These are phyloP conservation scores for Aspergillus piperis DNA, from an alignment of 2,329 filamentous ascomycete genomes.

Conservation along the genomic window DNA sequence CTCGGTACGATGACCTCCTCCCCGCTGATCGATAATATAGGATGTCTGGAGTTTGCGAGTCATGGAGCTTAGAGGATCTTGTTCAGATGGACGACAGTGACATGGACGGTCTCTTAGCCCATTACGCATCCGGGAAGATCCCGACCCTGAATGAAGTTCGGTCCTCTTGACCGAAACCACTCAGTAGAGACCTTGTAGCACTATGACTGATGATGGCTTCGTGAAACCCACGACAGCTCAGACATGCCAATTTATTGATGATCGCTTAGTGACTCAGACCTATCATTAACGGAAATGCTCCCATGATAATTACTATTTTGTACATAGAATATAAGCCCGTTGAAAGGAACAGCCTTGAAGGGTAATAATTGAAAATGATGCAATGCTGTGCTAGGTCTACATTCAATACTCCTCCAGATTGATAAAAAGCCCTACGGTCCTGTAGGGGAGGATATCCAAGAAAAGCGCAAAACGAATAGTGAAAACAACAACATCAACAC, in stretches of 20 bases:
- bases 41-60: conserved; percentile 91
- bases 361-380: conserved; percentile 5
- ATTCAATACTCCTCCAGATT: conserved; percentile 20
- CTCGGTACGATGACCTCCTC: background rate
- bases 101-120: conserved; percentile 79
- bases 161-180: background rate
- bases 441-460: conserved; percentile 35
- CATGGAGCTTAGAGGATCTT: conserved; percentile 81
- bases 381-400: conserved; percentile 25
- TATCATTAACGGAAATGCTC: background rate
- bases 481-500: conserved; percentile 6
- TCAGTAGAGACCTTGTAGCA: background rate
- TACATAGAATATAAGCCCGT: conserved; percentile 12
- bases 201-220: no score
- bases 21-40: conserved; percentile 43
- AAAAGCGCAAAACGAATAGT: conserved; percentile 20
- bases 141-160: conserved; percentile 42
- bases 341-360: background rate
- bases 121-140: conserved; percentile 57
- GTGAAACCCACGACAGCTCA: background rate
- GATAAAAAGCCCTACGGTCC: conserved; percentile 21
- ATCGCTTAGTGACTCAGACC: background rate
- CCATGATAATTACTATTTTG: conserved; percentile 12
- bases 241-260: background rate
- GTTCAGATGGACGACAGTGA: conserved; percentile 79